Conservation (phyloP, 1,284 basidiomycete species). For the Pseudozyma thailandica region DNA sequence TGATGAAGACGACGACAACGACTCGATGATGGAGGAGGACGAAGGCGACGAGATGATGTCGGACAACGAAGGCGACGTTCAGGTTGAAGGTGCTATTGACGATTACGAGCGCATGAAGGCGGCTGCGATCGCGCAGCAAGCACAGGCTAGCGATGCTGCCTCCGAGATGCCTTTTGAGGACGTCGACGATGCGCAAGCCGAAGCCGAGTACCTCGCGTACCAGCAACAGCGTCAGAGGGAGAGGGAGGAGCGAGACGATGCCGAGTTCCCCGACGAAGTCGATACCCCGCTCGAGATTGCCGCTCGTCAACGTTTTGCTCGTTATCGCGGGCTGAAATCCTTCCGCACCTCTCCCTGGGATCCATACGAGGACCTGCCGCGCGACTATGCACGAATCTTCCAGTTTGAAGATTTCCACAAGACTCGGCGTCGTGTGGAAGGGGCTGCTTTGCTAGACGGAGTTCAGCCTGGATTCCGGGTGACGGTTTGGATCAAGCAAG, state of each 20-base stretch:
- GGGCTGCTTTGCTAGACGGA: conserved; percentile 55
- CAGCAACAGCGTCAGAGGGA: conserved; percentile 83
- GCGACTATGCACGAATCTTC: conserved; percentile 94
- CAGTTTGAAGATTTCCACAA: conserved; percentile 94
- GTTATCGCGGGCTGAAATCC: conserved; percentile 89
- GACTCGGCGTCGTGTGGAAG: conserved; percentile 80
- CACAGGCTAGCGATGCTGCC: conserved; percentile 12
- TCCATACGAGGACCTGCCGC: conserved; percentile 92
- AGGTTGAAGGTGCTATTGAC: conserved; percentile 75
- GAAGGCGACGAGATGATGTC: conserved; percentile 83
- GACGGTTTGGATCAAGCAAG: conserved; percentile 50
- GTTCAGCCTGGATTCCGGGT: conserved; percentile 54
- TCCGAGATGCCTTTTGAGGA: conserved; percentile 52
- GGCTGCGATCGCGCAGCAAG: conserved; percentile 69
- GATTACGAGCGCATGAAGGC: conserved; percentile 90
- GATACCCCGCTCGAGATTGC: conserved; percentile 91
- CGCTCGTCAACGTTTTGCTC: conserved; percentile 86
- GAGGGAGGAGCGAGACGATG: conserved; percentile 79
- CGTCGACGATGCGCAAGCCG: conserved; percentile 74
- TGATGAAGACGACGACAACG: conserved; percentile 77
- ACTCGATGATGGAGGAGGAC: conserved; percentile 80
- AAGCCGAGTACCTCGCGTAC: conserved; percentile 73
- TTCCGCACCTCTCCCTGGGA: conserved; percentile 98
- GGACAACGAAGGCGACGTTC: conserved; percentile 76
- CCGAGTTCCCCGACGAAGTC: conserved; percentile 94